Evolutionary conservation across 495 filamentous ascomycete species (phyloP), one percentile per base, ranked within the genome.

Genomic region (Cryomyces antarcticus): DNA sequence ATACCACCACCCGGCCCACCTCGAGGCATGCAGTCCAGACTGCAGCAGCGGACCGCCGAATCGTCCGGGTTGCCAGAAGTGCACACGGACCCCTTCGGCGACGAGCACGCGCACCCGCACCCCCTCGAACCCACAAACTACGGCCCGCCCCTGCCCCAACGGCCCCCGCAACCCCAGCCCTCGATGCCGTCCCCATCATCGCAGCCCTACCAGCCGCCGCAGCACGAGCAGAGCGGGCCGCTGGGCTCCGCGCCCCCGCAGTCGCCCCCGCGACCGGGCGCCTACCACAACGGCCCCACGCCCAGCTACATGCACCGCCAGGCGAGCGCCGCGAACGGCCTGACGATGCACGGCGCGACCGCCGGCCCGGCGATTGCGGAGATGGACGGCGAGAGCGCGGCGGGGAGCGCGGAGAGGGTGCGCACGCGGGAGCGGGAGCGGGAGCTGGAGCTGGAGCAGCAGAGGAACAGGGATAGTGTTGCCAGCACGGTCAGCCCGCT

Each of bases 251-350:
- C 9, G 9, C 7, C 9, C 7, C 33, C 7, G 33, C 9, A 35
- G 33, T 35, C 9, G 3, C 9, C 9, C 33, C 7, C 9, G 33
- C 9, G 33, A 35, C 12, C 9, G 33, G 33, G 33, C 12, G 12
- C 7, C 30, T 31, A 29, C n/a, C 37, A 7, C 5, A 24, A 6
- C 39, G 36, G 28, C 27, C 41, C 30, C 28, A 44, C 30, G 9
- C 37, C 48, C 12, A 50, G 38, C 28, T 49, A 44, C 41, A 17
- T 30, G 2, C 37, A 39, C 17, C 7, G 31, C 31, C 48, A 45
- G 33, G 46, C 37, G 38, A 3, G 17, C 30, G 27, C 13, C 38
- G 17, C 0, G 13, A 17, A 49, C 10, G 7, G 27, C 24, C n/a
- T 39, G 7, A 39, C 38, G 9, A 39, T 39, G 38, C 27, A 12